Evolutionary conservation across 192 early-diverging fungal species (phyloP).

Genomic region (Linnemannia schmuckeri): DNA sequence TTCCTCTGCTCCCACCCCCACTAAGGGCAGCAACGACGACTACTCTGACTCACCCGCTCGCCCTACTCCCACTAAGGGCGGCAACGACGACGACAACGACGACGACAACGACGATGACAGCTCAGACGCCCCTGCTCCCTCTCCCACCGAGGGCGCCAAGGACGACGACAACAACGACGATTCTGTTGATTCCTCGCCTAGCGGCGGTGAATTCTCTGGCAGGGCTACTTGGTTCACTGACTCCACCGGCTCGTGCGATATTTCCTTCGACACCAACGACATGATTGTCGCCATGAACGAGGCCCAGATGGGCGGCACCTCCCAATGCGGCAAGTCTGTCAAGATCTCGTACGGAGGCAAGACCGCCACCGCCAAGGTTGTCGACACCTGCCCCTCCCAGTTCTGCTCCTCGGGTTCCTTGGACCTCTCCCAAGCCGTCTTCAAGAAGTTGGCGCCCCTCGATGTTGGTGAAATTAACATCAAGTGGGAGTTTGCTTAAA

Average conservation of each 20-base stretch:
- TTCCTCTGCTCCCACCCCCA: too few relatives aligned
- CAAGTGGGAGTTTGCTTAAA: constrained; percentile 46
- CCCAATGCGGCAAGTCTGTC: constrained; percentile 56
- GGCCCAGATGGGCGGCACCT: constrained; percentile 47
- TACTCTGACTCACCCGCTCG: background rate
- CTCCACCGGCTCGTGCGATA: constrained; percentile 54
- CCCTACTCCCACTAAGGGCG: constrained; percentile 8
- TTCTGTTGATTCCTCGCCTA: background rate
- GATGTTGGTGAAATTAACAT: constrained; percentile 51
- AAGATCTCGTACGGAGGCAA: constrained; percentile 41
- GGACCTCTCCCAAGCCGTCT: constrained; percentile 57
- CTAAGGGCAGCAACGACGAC: too few relatives aligned
- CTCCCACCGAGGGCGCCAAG: background rate
- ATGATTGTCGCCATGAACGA: constrained; percentile 62
- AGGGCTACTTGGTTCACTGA: constrained; percentile 61
- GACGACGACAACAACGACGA: background rate
- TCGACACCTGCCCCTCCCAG: constrained; percentile 60
- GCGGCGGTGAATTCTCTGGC: constrained; percentile 29
- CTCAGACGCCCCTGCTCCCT: background rate
- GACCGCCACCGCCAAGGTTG: constrained; percentile 46
- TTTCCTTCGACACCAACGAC: constrained; percentile 49
- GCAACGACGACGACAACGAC: background rate
- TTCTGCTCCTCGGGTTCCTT: constrained; percentile 47
- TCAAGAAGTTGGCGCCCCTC: constrained; percentile 45
- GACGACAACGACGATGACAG: background rate